Conservation (phyloP, 2,329 filamentous ascomycete genomes). For the Claviceps africana region DNA sequence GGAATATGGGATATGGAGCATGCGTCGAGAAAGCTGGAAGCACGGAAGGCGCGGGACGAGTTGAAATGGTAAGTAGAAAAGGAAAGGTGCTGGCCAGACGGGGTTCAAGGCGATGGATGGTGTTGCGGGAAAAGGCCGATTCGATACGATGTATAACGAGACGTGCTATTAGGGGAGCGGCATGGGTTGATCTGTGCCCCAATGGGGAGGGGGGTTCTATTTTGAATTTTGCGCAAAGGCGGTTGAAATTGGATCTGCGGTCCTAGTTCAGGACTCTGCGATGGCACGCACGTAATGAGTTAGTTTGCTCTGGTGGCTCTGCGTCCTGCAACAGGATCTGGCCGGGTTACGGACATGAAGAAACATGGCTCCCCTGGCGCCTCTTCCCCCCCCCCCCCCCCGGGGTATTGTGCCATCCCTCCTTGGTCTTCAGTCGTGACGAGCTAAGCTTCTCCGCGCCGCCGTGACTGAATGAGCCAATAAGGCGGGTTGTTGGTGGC, state of each 20-base stretch:
- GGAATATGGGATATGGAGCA: neutral
- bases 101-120: neutral
- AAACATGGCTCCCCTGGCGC: too few relatives aligned
- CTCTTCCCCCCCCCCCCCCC: neutral
- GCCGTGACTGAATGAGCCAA: neutral
- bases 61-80: neutral
- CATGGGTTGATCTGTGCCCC: neutral
- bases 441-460: neutral
- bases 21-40: neutral
- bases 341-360: too few relatives aligned
- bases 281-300: neutral
- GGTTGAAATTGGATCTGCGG: neutral
- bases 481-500: neutral
- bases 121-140: neutral
- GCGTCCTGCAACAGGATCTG: neutral
- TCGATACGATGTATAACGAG: neutral
- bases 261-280: neutral
- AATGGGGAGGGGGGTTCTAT: neutral
- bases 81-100: neutral
- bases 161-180: neutral
- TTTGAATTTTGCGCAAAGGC: neutral
- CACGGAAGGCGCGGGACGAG: conserved; percentile 1
- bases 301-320: neutral
- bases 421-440: neutral
- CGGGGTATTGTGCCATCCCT: neutral